phyloP scores from a whole-genome alignment of 2,329 filamentous ascomycete genomes.

The Nigrograna mackinnonii region DNA sequence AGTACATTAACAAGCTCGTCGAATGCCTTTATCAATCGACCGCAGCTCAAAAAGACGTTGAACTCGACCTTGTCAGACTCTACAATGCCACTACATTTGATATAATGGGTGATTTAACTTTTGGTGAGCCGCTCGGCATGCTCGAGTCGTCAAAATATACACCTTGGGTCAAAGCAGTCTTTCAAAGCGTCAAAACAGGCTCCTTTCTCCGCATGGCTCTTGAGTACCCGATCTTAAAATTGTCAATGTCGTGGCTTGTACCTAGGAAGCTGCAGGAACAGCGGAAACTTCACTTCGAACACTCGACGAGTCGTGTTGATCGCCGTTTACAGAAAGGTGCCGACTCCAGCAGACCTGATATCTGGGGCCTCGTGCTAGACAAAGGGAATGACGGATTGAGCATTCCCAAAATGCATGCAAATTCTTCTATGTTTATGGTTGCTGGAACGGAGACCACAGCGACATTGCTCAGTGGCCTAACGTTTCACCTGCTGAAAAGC shows the following conservation, averaged over 20 bases:
- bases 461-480: conserved; percentile 26
- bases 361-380: conserved; percentile 38
- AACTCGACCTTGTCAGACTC: conserved; percentile 29
- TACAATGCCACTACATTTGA: conserved; percentile 20
- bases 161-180: conserved; percentile 22
- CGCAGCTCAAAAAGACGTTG: conserved; percentile 27
- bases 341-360: conserved; percentile 24
- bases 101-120: conserved; percentile 5
- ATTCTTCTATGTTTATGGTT: conserved; percentile 33
- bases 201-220: conserved; percentile 1
- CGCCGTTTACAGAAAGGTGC: conserved; percentile 5
- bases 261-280: conserved; percentile 5
- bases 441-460: conserved; percentile 51
- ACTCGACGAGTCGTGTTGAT: conserved; percentile 7
- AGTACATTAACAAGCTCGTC: conserved; percentile 42
- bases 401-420: conserved; percentile 32
- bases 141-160: conserved; percentile 21
- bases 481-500: conserved; percentile 22
- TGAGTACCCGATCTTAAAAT: conserved; percentile 7
- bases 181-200: conserved; percentile 16
- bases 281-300: conserved; percentile 34
- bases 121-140: conserved; percentile 31
- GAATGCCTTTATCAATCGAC: conserved; percentile 33
- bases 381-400: conserved; percentile 14
- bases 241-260: not conserved